A percentile compares a stretch with the other conserved stretches of the same genome.
Conservation (phyloP, 2,329 filamentous ascomycete species). For the Penicillium oxalicum region DNA sequence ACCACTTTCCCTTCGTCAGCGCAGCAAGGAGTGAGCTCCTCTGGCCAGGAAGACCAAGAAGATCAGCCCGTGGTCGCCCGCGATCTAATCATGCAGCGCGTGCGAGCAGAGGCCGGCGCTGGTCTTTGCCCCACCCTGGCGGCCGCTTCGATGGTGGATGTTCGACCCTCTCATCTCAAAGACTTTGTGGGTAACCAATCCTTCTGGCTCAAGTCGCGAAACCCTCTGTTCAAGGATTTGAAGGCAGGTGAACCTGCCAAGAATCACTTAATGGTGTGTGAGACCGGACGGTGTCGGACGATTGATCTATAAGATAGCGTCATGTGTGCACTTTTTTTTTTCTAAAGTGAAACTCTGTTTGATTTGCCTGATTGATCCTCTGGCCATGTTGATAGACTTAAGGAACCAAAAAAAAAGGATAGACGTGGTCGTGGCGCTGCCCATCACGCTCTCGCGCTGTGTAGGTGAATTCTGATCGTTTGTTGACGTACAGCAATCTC, state of each 20-base stretch:
- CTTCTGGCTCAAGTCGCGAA: constrained; percentile 35
- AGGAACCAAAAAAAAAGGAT: too few relatives aligned
- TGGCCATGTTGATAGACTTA: too few relatives aligned
- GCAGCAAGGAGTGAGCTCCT: constrained; percentile 11
- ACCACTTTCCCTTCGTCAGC: constrained; percentile 8
- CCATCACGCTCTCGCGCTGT: too few relatives aligned
- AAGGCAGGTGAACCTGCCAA: constrained; percentile 28
- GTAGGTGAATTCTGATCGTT: too few relatives aligned
- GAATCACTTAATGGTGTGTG: constrained; percentile 37
- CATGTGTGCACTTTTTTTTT: not conserved
- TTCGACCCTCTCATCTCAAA: constrained; percentile 29
- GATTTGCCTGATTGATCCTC: not conserved
- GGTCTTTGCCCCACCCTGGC: constrained; percentile 30
- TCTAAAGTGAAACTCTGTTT: not conserved
- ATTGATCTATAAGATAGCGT: constrained; percentile 28
- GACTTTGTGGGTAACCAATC: constrained; percentile 32
- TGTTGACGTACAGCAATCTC: not conserved
- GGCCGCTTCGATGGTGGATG: constrained; percentile 33
- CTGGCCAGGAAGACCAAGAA: constrained; percentile 6
- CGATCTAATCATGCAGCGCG: constrained; percentile 26
- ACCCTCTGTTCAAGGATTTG: constrained; percentile 34
- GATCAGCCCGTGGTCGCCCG: constrained; percentile 23
- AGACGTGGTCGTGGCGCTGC: too few relatives aligned
- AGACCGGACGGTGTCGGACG: constrained; percentile 31
- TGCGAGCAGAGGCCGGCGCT: constrained; percentile 31